phyloP scores from a whole-genome alignment of 345 rosid genomes.

The Alliaria petiolata region DNA sequence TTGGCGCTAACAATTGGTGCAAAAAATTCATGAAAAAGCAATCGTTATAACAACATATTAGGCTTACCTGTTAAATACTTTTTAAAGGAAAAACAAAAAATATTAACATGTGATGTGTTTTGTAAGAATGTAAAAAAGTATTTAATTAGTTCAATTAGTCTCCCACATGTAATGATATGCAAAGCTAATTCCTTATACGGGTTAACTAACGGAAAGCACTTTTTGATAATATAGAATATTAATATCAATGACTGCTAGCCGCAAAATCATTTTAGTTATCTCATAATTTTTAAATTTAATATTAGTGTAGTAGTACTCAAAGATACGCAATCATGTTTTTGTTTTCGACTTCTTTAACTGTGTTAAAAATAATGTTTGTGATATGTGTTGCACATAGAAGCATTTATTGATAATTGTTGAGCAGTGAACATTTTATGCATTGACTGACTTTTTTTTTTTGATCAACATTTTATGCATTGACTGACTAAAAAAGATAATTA shows the following conservation, averaged over 20 bases:
- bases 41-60: neutral
- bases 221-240: slow-evolving; percentile 4
- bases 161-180: slow-evolving; percentile 25
- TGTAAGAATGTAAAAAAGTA: neutral
- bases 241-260: neutral
- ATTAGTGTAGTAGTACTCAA: no score
- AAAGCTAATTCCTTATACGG: slow-evolving; percentile 19
- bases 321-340: no score
- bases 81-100: neutral
- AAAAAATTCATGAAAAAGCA: neutral
- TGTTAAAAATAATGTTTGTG: no score
- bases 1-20: neutral
- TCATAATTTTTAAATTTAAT: no score
- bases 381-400: no score
- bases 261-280: slow-evolving; percentile 10
- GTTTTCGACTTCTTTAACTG: no score
- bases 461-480: no score
- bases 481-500: neutral
- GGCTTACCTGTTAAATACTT: neutral
- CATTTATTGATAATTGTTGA: neutral
- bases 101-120: neutral
- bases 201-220: slow-evolving; percentile 29
- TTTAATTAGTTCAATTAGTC: slow-evolving; percentile 1
- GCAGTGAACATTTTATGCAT: slow-evolving; percentile 20
- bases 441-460: no score